phyloP scores from a whole-genome alignment of 2,329 filamentous ascomycete genomes.

The Aureobasidium sp. region DNA sequence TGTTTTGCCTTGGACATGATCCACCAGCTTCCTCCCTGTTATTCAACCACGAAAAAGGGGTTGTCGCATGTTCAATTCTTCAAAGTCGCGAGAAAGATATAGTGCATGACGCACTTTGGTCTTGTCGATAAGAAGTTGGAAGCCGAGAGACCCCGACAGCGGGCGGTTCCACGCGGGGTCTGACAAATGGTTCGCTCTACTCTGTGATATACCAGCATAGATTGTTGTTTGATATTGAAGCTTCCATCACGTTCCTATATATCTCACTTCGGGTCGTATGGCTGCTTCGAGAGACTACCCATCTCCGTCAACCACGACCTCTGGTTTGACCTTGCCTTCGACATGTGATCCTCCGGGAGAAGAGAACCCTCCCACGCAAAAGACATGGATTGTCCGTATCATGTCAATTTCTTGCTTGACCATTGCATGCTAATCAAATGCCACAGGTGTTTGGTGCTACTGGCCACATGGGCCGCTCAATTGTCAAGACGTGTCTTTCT shows the following conservation, averaged over 20 bases:
- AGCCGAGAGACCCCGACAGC: conserved; percentile 5
- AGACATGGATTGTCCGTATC: conserved; percentile 76
- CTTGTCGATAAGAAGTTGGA: neutral
- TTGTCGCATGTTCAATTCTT: neutral
- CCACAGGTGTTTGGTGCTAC: conserved; percentile 82
- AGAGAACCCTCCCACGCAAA: conserved; percentile 61
- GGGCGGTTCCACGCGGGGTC: neutral
- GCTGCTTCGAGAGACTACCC: conserved; percentile 4
- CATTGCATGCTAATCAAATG: conserved; percentile 4
- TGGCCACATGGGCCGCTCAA: conserved; percentile 90
- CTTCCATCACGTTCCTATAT: neutral
- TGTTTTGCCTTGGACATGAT: conserved; percentile 31
- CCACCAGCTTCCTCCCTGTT: neutral
- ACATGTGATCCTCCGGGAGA: conserved; percentile 80
- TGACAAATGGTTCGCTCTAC: neutral
- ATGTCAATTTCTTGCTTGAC: conserved; percentile 1
- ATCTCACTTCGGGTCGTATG: neutral
- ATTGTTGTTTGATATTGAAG: neutral
- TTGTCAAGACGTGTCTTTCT: conserved; percentile 73
- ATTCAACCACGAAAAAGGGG: neutral
- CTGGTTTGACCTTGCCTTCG: conserved; percentile 60
- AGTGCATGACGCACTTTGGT: conserved; percentile 5
- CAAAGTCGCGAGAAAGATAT: neutral
- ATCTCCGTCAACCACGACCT: conserved; percentile 14
- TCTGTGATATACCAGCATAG: neutral